Evolutionary conservation across 1,284 basidiomycete species (phyloP), one percentile per base, ranked within the genome.

Genomic region (Irpex lacteus): DNA sequence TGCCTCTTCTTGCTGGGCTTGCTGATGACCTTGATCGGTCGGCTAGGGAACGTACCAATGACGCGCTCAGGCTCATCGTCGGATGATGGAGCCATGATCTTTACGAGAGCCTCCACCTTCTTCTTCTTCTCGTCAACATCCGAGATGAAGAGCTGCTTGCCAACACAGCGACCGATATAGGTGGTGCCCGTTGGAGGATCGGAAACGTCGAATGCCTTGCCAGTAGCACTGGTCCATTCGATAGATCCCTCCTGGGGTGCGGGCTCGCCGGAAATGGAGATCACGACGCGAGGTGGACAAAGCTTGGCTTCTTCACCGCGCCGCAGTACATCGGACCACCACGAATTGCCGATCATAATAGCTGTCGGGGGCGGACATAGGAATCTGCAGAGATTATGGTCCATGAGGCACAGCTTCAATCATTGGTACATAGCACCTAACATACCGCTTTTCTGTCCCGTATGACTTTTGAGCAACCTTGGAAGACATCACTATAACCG

Each of bases 391-490:
- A 61, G 56, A 37, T 44, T 55, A 32, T 59, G 47, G 38, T 50
- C 26, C 38, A 8, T 15, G 19, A 26, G 1, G 11, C 59, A 40
- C 32, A 26, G 57, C 32, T 57, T 47, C 44, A 21, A 57, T 44
- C 40, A 36, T 34, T 34, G 55, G 32, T 4, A 57, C 9, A 57
- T 54, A 34, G 55, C 9, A 8, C 50, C 18, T 18, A 52, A 74
- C 81, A 62, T 68, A 91, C 84, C 96, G 87, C 78, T 98, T 98
- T 78, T 98, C 96, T 9, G 91, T 95, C 49, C 95, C 96, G 73
- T 98, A 98, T 18, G 93, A 95, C 76, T 98, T 98, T 80, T 98
- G 97, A 2, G 95, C 97, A 49, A 98, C 95, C 73, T 93, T 95
- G 74, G 93, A 95, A 26, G 95, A 96, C 92, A 98, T 95, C 72